A percentile compares a stretch with the other conserved stretches of the same genome.
These are phyloP conservation scores for Mycena polygramma DNA, from an alignment of 768 basidiomycete genomes.

Conservation along the genomic window DNA sequence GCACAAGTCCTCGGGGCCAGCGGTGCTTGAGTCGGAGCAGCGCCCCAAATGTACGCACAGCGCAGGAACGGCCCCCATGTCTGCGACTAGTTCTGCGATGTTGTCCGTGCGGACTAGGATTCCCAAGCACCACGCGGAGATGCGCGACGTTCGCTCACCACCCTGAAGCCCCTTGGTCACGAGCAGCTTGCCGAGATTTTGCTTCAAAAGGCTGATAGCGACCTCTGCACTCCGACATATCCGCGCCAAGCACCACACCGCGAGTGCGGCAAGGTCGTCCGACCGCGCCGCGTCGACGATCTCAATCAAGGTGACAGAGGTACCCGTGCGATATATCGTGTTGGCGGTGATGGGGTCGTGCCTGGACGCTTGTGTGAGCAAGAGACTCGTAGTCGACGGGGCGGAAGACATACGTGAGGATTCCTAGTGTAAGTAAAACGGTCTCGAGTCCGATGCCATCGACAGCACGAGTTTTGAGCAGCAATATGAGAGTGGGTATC, in stretches of 20 bases:
- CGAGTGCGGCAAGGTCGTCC: slow-evolving; percentile 39
- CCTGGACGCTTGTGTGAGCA: slow-evolving; percentile 19
- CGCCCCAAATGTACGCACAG: slow-evolving; percentile 40
- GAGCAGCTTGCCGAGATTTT: slow-evolving; percentile 35
- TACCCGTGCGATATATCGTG: slow-evolving; percentile 44
- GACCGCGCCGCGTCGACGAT: slow-evolving; percentile 40
- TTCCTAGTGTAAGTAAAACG: slow-evolving; percentile 41
- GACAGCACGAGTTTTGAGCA: slow-evolving; percentile 44
- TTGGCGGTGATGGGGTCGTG: slow-evolving; percentile 44
- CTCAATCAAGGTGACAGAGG: slow-evolving; percentile 40
- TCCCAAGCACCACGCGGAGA: slow-evolving; percentile 44
- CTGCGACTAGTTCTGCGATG: slow-evolving; percentile 41
- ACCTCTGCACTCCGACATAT: slow-evolving; percentile 42
- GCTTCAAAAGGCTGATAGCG: slow-evolving; percentile 42
- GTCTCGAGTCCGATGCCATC: slow-evolving; percentile 41
- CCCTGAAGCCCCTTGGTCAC: slow-evolving; percentile 40
- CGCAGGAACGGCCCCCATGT: slow-evolving; percentile 31
- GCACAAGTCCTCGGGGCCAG: slow-evolving; percentile 39
- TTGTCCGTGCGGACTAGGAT: slow-evolving; percentile 39
- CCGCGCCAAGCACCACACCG: slow-evolving; percentile 43
- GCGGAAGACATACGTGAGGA: slow-evolving; percentile 39
- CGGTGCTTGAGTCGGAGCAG: slow-evolving; percentile 24
- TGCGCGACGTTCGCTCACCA: slow-evolving; percentile 34
- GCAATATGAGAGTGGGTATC: slow-evolving; percentile 40
- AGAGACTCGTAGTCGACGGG: background rate